phyloP scores from a whole-genome alignment of 2,329 filamentous ascomycete genomes.

The Westerdykella sp. region DNA sequence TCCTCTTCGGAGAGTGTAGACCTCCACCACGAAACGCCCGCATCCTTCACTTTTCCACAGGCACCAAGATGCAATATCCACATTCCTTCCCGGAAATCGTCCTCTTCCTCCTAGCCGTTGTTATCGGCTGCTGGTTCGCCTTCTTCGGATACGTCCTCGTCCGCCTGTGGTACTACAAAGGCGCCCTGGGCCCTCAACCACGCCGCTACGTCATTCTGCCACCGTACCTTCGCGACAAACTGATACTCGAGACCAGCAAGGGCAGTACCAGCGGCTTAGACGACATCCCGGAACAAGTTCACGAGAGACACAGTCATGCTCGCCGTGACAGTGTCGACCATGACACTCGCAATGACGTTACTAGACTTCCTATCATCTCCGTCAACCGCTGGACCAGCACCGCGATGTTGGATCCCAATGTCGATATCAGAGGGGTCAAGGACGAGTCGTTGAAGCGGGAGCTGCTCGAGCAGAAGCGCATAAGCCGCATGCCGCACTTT shows the following conservation, averaged over 20 bases:
- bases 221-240: conserved; percentile 3
- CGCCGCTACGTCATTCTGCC: conserved; percentile 16
- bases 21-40: too few relatives aligned
- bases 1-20: too few relatives aligned
- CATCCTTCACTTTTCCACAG: too few relatives aligned
- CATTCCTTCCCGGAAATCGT: conserved; percentile 9
- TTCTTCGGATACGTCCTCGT: conserved; percentile 15
- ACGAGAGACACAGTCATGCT: too few relatives aligned
- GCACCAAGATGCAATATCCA: neutral
- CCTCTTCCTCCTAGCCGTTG: conserved; percentile 11
- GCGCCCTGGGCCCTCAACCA: conserved; percentile 14
- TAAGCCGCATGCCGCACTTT: conserved; percentile 21
- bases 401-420: conserved; percentile 1
- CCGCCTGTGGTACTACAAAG: conserved; percentile 23
- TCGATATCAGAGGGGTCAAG: neutral
- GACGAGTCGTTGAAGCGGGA: conserved; percentile 1
- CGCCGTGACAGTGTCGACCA: neutral
- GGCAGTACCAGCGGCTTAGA: neutral
- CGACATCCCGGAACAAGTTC: neutral
- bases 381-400: neutral
- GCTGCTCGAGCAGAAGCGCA: conserved; percentile 18
- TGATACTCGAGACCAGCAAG: neutral
- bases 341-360: neutral
- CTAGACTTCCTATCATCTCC: neutral
- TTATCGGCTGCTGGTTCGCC: conserved; percentile 16